Conservation (phyloP, 768 basidiomycete genomes). For the Tulasnella sp. region DNA sequence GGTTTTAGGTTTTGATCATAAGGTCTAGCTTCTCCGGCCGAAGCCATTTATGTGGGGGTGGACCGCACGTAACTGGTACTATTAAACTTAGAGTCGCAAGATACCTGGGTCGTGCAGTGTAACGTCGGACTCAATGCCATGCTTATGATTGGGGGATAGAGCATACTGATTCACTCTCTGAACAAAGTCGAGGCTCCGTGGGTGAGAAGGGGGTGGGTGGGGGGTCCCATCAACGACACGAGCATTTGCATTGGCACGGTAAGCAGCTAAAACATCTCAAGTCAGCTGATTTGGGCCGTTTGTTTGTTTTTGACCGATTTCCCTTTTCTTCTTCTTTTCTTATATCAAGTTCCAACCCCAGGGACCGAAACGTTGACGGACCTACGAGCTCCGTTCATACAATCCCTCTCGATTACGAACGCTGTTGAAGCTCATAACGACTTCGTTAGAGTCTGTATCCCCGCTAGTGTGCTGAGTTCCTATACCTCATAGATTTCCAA, state of each 20-base stretch:
- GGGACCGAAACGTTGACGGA: no score
- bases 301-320: no score
- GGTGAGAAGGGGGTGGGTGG: no score
- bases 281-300: no score
- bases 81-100: not conserved
- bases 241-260: not conserved
- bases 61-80: not conserved
- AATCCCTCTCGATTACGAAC: no score
- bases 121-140: not conserved
- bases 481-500: no score
- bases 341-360: not conserved
- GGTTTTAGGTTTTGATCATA: no score
- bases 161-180: not conserved
- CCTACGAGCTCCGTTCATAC: no score
- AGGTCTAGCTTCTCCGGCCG: not conserved
- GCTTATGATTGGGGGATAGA: not conserved
- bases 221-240: not conserved
- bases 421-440: no score
- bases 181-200: not conserved
- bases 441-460: no score
- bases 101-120: not conserved
- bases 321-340: no score
- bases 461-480: no score
- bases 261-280: not conserved
- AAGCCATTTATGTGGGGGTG: not conserved